A percentile compares a stretch with the other conserved stretches of the same genome.
Evolutionary conservation across 129 eudicot species (phyloP).

Genomic region (Artemisia tridentata): DNA sequence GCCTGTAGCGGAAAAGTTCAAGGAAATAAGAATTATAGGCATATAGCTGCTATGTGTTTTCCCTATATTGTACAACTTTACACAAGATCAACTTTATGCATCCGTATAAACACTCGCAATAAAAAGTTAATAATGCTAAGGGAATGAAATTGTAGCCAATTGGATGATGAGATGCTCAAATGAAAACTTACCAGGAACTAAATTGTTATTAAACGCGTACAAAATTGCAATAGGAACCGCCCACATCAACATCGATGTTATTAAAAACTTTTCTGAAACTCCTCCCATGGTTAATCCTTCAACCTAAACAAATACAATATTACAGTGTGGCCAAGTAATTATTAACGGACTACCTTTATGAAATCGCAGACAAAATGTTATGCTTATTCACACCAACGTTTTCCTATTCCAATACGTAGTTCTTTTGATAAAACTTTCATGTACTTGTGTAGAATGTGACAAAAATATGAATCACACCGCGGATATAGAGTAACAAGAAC

Average conservation of each 20-base stretch:
- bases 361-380: no score
- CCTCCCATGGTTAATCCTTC: conserved; percentile 34
- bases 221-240: conserved; percentile 64
- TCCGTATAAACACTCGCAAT: not conserved
- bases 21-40: not conserved
- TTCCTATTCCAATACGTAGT: no score
- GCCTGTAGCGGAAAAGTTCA: conserved; percentile 38
- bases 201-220: conserved; percentile 68
- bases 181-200: conserved; percentile 60
- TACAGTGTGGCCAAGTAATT: not conserved
- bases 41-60: not conserved
- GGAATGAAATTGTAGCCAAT: not conserved
- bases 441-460: no score
- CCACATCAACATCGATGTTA: conserved; percentile 87
- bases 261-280: conserved; percentile 63
- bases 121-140: not conserved
- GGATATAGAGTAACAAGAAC: no score
- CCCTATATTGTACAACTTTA: not conserved
- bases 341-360: no score
- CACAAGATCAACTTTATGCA: not conserved
- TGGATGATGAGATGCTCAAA: not conserved
- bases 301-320: conserved; percentile 11
- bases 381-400: no score
- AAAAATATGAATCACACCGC: no score
- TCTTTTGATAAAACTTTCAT: no score